These are phyloP conservation scores for Didymella pomorum DNA, from an alignment of 2,329 filamentous ascomycete genomes.

Conservation along the genomic window DNA sequence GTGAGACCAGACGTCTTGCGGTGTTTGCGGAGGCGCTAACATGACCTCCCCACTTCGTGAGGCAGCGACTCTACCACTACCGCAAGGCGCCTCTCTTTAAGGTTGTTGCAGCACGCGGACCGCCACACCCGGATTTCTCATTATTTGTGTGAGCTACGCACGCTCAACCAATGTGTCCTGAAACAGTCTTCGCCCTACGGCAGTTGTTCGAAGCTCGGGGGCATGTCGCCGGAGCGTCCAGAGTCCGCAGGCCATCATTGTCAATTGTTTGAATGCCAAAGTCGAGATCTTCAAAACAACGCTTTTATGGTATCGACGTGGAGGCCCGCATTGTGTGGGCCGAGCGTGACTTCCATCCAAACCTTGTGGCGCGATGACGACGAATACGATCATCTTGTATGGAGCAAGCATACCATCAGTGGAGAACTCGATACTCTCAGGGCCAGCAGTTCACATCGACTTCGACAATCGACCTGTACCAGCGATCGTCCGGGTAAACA, in stretches of 20 bases:
- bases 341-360: background rate
- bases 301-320: background rate
- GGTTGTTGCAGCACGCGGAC: constrained; percentile 2
- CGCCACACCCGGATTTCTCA: constrained; percentile 9
- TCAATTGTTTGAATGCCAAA: background rate
- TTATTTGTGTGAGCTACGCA: background rate
- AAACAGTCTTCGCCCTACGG: constrained; percentile 3
- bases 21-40: background rate
- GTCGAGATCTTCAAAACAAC: no score
- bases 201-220: background rate
- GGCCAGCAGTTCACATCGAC: constrained; percentile 10
- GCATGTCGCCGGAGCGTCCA: background rate
- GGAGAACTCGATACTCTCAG: background rate
- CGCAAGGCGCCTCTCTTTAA: background rate
- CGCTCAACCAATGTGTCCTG: background rate
- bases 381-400: background rate
- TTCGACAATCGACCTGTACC: background rate
- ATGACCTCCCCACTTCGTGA: constrained; percentile 4
- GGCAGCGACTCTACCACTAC: constrained; percentile 9
- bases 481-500: background rate
- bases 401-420: constrained; percentile 1
- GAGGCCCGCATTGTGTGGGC: background rate
- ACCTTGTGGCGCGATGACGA: constrained; percentile 5
- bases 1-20: background rate
- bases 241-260: background rate